Conservation (phyloP, 2,329 filamentous ascomycete genomes). For the Teratosphaeria gauchensis region DNA sequence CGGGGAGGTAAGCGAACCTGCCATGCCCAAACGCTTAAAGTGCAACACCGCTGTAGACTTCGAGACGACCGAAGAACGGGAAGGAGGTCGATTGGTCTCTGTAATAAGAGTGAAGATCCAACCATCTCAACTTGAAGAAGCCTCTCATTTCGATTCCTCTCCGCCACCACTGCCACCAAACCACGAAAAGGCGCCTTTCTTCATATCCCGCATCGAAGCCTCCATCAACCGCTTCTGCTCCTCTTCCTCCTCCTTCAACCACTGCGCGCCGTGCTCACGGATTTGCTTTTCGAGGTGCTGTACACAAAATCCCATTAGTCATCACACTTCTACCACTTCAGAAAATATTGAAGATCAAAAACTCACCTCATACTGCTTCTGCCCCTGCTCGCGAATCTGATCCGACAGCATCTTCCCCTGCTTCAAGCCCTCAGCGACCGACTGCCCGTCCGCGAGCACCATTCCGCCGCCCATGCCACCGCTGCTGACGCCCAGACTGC, state of each 20-base stretch:
- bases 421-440: constrained; percentile 64
- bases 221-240: constrained; percentile 82
- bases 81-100: no score
- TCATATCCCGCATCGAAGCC: constrained; percentile 88
- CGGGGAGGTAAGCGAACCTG: no score
- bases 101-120: no score
- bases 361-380: constrained; percentile 67
- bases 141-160: not conserved
- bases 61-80: no score
- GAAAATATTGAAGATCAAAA: no score
- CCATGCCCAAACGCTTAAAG: no score
- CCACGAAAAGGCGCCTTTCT: constrained; percentile 58
- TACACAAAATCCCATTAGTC: not conserved
- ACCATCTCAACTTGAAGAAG: no score
- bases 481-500: constrained; percentile 66
- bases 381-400: constrained; percentile 81
- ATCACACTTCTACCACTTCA: no score
- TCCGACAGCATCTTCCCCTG: constrained; percentile 98
- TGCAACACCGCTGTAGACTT: no score
- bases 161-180: constrained; percentile 32
- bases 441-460: constrained; percentile 43
- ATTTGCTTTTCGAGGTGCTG: constrained; percentile 76
- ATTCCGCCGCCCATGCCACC: constrained; percentile 44
- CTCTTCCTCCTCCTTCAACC: constrained; percentile 86
- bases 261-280: constrained; percentile 84